Conservation (phyloP, 192 early-diverging fungal species). For the Powellomyces hirtus region DNA sequence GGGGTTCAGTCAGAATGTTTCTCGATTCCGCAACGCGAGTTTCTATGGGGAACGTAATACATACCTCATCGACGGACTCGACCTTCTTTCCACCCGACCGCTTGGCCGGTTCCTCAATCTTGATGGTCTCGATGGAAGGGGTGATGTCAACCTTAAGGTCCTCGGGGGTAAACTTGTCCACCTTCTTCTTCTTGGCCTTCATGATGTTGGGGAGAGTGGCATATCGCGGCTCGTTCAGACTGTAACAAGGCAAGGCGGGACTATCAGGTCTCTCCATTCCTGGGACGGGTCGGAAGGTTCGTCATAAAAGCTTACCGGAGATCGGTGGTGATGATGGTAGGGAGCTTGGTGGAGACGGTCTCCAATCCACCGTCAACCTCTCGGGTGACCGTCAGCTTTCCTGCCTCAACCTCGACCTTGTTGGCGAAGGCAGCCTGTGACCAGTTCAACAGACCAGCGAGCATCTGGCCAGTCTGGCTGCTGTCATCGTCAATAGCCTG, state of each 20-base stretch:
- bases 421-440: conserved; percentile 96
- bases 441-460: conserved; percentile 92
- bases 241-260: no score
- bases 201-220: conserved; percentile 95
- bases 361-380: conserved; percentile 99
- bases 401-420: conserved; percentile 76
- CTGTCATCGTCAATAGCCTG: conserved; percentile 99
- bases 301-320: conserved; percentile 61
- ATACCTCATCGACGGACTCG: conserved; percentile 81
- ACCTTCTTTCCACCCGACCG: conserved; percentile 90
- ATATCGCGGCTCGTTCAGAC: conserved; percentile 93
- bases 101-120: conserved; percentile 90
- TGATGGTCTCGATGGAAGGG: conserved; percentile 80
- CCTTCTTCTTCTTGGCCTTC: conserved; percentile 99
- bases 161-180: conserved; percentile 71
- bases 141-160: conserved; percentile 84
- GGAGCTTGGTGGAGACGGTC: conserved; percentile 76
- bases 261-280: no score
- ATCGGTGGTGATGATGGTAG: conserved; percentile 94
- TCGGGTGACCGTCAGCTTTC: conserved; percentile 78
- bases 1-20: not conserved
- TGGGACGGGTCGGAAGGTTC: not conserved
- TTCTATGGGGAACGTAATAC: not conserved
- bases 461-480: conserved; percentile 98
- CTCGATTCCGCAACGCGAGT: not conserved